phyloP scores from a whole-genome alignment of 768 basidiomycete species.

The Brasilioporus rufonigricans region DNA sequence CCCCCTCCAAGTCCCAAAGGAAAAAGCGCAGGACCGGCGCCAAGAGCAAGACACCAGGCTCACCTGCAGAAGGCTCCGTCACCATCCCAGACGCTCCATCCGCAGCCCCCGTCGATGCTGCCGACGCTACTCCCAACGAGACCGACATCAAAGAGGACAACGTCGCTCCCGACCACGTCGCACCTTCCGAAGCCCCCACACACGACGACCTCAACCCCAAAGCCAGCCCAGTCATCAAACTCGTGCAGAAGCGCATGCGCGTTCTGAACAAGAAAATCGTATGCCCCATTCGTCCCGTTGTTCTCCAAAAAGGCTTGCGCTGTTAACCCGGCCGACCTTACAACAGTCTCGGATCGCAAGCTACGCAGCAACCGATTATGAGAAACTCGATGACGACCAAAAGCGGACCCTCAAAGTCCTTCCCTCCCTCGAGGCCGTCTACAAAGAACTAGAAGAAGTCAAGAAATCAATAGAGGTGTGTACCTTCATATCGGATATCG shows the following conservation, averaged over 20 bases:
- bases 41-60: slow-evolving; percentile 44
- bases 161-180: slow-evolving; percentile 46
- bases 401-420: slow-evolving; percentile 69
- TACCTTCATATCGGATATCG: slow-evolving; percentile 27
- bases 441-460: slow-evolving; percentile 81
- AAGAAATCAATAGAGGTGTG: slow-evolving; percentile 85
- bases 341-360: slow-evolving; percentile 66
- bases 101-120: slow-evolving; percentile 47
- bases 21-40: slow-evolving; percentile 68
- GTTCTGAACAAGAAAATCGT: slow-evolving; percentile 83
- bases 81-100: slow-evolving; percentile 44
- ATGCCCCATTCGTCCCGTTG: slow-evolving; percentile 28
- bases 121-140: slow-evolving; percentile 51
- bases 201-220: slow-evolving; percentile 49
- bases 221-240: slow-evolving; percentile 70
- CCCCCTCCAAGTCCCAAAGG: slow-evolving; percentile 57
- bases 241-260: slow-evolving; percentile 77
- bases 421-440: slow-evolving; percentile 70
- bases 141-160: slow-evolving; percentile 46
- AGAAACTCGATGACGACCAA: slow-evolving; percentile 88
- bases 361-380: slow-evolving; percentile 64
- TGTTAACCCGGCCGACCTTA: slow-evolving; percentile 8
- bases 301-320: slow-evolving; percentile 1
- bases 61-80: slow-evolving; percentile 40
- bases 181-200: slow-evolving; percentile 38